phyloP scores from a whole-genome alignment of 768 basidiomycete species.

The Hydnomerulius pinastri region DNA sequence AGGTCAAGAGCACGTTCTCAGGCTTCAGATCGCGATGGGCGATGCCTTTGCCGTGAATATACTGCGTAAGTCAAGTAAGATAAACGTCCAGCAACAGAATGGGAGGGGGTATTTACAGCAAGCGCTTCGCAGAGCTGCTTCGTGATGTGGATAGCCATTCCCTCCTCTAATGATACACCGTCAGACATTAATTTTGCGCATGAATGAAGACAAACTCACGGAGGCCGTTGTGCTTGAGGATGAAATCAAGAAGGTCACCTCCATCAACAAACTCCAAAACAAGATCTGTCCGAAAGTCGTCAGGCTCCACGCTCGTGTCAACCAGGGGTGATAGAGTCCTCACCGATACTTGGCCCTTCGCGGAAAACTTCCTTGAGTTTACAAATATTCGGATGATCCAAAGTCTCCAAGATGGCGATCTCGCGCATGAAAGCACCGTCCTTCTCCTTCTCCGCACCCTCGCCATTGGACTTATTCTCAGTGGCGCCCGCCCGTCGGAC shows the following conservation, averaged over 20 bases:
- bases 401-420: slow-evolving; percentile 73
- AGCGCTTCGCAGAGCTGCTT: slow-evolving; percentile 83
- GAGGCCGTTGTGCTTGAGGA: slow-evolving; percentile 60
- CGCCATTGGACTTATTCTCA: slow-evolving; percentile 30
- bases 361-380: slow-evolving; percentile 76
- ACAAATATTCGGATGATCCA: slow-evolving; percentile 84
- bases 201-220: slow-evolving; percentile 42
- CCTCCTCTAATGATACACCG: slow-evolving; percentile 45
- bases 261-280: slow-evolving; percentile 87
- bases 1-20: slow-evolving; percentile 87
- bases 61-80: slow-evolving; percentile 35
- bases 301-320: slow-evolving; percentile 14
- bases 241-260: slow-evolving; percentile 85
- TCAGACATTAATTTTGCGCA: background rate
- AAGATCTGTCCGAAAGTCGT: slow-evolving; percentile 53
- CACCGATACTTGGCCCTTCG: slow-evolving; percentile 65
- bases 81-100: background rate
- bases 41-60: slow-evolving; percentile 74
- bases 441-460: slow-evolving; percentile 24
- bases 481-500: slow-evolving; percentile 40
- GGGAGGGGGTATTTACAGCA: slow-evolving; percentile 46
- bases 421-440: slow-evolving; percentile 59
- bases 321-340: slow-evolving; percentile 23
- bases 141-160: slow-evolving; percentile 65
- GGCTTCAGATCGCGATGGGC: slow-evolving; percentile 96